Base-by-base conservation (phyloP, 257 asterid species). In the Voacanga thouarsii region DNA sequence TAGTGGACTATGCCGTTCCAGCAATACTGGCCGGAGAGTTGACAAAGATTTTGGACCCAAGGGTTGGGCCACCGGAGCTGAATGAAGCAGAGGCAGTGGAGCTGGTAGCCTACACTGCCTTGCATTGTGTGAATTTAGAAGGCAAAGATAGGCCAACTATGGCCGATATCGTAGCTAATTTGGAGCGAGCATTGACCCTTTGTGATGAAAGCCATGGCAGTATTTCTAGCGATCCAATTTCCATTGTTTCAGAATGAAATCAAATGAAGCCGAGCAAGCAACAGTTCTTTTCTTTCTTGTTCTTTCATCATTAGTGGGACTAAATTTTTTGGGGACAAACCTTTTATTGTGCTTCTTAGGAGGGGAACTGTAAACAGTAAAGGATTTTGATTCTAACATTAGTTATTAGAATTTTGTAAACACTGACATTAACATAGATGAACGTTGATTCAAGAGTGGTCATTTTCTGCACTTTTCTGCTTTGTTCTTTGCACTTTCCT, bases 51-150 rank as follows among this genome's bases (percentile, higher is more conserved):
- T 77, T 92, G 84, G 97, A 92, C 80, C 51, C 70, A 7, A 77
- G 96, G 67, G 94, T 91, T 0, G 96, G 95, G 53, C 64, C 80
- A 7, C 84, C 90, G 73, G 94, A 87, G 84, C 24, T 75, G 28
- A 85, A 78, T 5, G 97, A 91, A 75, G 85, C 86, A 28, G 97
- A 92, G 88, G 92, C 95, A 50, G 96, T 92, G 75, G 97, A 92
- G 50, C 79, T 91, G 90, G 89, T 92, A 88, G 96, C 92, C 1
- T 91, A 91, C 82, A 92, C 94, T 1, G 97, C 96, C 16, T 84
- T 89, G 96, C 97, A 89, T 74, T 91, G 95, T 72, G 97, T 91
- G 87, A 90, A 88, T 87, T 84, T 91, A 87, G 97, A 92, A 79
- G 92, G 97, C 67, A 92, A 80, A 84, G 96, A 92, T 69, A 85